Evolutionary conservation across 179 eudicot genomes (phyloP), one percentile per base, ranked within the genome.

Genomic region (Pouteria campechiana): DNA sequence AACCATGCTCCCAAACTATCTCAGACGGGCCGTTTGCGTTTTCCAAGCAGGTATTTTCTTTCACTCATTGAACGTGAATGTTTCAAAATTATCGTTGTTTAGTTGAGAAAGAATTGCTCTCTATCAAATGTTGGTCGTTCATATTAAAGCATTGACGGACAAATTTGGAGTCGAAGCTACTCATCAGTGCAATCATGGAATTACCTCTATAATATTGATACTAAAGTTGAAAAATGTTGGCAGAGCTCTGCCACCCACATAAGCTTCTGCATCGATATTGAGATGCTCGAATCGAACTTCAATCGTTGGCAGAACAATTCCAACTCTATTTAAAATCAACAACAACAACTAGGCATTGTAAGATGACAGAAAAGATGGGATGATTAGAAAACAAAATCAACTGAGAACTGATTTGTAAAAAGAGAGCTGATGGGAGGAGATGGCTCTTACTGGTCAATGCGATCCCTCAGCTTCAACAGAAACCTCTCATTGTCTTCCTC

Each of bases 251-350:
- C 83, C 52, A 16, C 86, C 89, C 37, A 65, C 83, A 50, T 62
- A 58, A 48, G 79, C 86, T 52, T 72, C 63, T 54, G 90, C 90
- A 48, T 73, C 73, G 42, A 84, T 63, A 32, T 59, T 80, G 28
- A 84, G 36, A 63, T 84, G 74, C 62, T 84, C 90, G 37, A 55
- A 83, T 35, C 82, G 55, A 29, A 83, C 94, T 62, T 83, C 94
- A 25, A 83, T 79, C 1, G 84, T 68, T 10, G 88, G 88, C 59
- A 79, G 73, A 20, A 68, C 74, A 6, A 83, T 56, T 27, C 84
- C 81, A 52, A 83, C 88, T 52, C 93, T 83, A 76, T 17, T 25
- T 33, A 31, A 16, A 48, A 6, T 25, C 7, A 7, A 11, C 36
- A 13, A 37, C 16, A 37, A 14, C 29, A 41, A 14, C 28, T 2